Base-by-base conservation (phyloP, 192 early-diverging fungal species). In the Coemansia sp. region DNA sequence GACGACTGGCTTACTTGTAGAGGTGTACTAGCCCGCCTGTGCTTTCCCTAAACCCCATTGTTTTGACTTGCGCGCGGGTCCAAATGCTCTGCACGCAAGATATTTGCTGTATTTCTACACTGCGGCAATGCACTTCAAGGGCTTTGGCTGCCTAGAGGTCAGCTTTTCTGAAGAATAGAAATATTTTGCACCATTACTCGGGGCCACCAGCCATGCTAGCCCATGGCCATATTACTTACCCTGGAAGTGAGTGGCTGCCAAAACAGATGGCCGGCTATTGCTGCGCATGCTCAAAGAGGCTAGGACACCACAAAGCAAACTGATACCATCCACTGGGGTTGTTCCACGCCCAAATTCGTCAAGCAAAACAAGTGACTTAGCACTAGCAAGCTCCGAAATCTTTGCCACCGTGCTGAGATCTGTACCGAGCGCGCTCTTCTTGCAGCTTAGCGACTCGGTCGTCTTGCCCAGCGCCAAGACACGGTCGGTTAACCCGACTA, bases 211-310 rank as follows among this genome's bases (percentile, higher is more conserved):
- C 23, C 9, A 20, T 0, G 36, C 28, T 40, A 1, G 20, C 11
- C 23, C 9, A 14, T 33, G 33, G 9, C 24, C 1, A 11, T 1
- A 56, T 62, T 7, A 7, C 46, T 42, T 85, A 89, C 88, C 90
- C 71, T 96, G 93, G 65, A 94, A 98, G 70, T 98, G 95, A 0
- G 95, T 98, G 7, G 89, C 88, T 0, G 90, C 88, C 28, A 95
- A 23, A 0, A 95, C 73, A 23, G 83, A 85, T 35, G 94, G 93
- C 20, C 85, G 88, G 8, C 77, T 62, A 3, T 62, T 43, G 5
- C 61, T 69, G 3, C 74, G 76, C 9, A 60, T 62, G 18, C 83
- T 53, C 59, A 95, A 85, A 16, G 85, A 43, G 33, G 88, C 84
- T 18, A 96, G 60, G 0, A 87, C 79, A 0, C 87, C 90, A 59